Evolutionary conservation across 176 grass and related monocot species (phyloP).

Genomic region (Rhipidocladum racemiflorum): DNA sequence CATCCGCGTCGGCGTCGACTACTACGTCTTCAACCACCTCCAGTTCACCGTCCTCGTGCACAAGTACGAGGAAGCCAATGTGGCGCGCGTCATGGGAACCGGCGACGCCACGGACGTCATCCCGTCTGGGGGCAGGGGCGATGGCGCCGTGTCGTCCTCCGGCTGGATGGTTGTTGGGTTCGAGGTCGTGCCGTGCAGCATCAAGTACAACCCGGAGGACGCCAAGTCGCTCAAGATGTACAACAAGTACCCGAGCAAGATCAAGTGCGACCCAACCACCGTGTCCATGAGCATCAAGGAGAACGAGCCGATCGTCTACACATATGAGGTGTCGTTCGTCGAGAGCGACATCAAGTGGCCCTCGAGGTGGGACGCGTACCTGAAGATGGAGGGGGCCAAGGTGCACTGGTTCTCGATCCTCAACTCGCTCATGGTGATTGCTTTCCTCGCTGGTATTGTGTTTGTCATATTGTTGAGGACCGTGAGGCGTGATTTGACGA

Average conservation of each 20-base stretch:
- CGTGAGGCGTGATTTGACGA: constrained; percentile 62
- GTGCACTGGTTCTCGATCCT: constrained; percentile 92
- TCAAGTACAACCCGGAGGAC: constrained; percentile 47
- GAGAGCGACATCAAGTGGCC: constrained; percentile 90
- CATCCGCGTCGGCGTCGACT: constrained; percentile 48
- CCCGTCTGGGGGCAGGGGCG: constrained; percentile 23
- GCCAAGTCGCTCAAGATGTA: constrained; percentile 58
- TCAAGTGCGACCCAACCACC: constrained; percentile 60
- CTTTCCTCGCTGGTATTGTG: constrained; percentile 73
- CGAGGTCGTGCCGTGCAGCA: constrained; percentile 74
- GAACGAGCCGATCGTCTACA: constrained; percentile 66
- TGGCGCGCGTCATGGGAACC: constrained; percentile 53
- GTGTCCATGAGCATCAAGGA: constrained; percentile 67
- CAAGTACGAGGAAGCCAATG: constrained; percentile 65
- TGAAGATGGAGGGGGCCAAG: constrained; percentile 88
- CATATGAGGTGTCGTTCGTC: constrained; percentile 65
- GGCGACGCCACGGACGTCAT: constrained; percentile 52
- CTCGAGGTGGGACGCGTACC: constrained; percentile 74
- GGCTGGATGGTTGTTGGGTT: constrained; percentile 81
- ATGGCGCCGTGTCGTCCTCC: neutral
- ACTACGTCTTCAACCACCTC: constrained; percentile 84
- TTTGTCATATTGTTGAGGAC: constrained; percentile 73
- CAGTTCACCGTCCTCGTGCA: constrained; percentile 77
- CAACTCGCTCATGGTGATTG: constrained; percentile 85
- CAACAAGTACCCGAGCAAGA: constrained; percentile 37